Evolutionary conservation across 73 alveolate species (phyloP), one percentile per base, ranked within the genome.

Genomic region (Paramecium octaurelia): DNA sequence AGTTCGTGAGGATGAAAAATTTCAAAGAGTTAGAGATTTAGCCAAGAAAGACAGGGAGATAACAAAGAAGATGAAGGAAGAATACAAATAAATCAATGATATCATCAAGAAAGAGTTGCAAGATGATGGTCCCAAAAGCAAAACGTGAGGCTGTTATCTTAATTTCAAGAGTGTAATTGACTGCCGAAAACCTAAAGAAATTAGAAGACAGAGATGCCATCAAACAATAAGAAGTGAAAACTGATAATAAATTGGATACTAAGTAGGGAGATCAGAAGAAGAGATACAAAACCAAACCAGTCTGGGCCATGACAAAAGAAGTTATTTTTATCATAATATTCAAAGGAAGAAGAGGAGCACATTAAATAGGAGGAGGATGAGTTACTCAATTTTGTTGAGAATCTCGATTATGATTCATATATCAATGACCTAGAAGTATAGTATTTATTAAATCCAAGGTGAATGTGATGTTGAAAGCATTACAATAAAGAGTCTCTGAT

Each of bases 381-480:
- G 35, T 94, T 97, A 68, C 59, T 97, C 18, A 96, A 95, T 57
- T 97, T 95, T 77, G 98, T 97, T 69, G 92, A 97, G 58, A 97
- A 96, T 92, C 71, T 97, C 18, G 99, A 97, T 91, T 97, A 97
- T 90, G 99, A 97, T 85, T 84, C 93, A 88, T 96, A 92, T 71
- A 96, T 97, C 92, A 96, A 97, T 70, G 99, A 97, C 93, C 92
- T 96, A 20, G 99, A 97, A 86, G 98, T 97, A 31, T 85, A 95
- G 86, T 20, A 58, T 18, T 58, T 7, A 12, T 29, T 59, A 59
- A 0, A 48, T 3, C 3, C 4, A 16, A 59, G 77, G 77, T 59
- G 2, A 59, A 59, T 59, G 95, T 93, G 27, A 98, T 98, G 86
- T 92, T 97, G 14, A 98, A 97, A 21, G 91, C 97, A 40, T 92